phyloP scores from a whole-genome alignment of 2,329 filamentous ascomycete species.

The Pseudogymnoascus sp. region DNA sequence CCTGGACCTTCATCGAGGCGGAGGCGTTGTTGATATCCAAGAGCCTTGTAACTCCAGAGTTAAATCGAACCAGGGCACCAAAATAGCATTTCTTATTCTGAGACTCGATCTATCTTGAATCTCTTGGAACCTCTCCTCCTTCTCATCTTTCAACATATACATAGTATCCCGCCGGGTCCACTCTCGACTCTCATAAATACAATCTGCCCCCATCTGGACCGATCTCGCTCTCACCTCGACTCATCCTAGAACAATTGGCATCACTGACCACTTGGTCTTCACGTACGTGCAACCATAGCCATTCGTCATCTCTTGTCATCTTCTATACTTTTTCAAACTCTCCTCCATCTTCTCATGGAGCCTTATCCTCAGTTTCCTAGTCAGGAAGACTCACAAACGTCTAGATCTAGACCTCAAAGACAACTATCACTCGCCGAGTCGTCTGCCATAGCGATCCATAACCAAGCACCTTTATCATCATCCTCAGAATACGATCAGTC shows the following conservation, averaged over 20 bases:
- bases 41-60: constrained; percentile 9
- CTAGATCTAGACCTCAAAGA: not conserved
- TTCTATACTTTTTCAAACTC: constrained; percentile 3
- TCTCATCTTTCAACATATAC: not conserved
- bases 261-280: not conserved
- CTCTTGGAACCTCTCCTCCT: not conserved
- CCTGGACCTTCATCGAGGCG: constrained; percentile 9
- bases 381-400: constrained; percentile 12
- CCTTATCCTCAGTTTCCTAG: constrained; percentile 3
- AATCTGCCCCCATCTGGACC: constrained; percentile 6
- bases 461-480: not conserved
- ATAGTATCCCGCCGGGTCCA: constrained; percentile 3
- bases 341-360: constrained; percentile 6
- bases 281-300: constrained; percentile 12
- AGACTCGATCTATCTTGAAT: constrained; percentile 1
- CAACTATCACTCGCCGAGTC: not conserved
- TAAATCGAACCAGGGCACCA: constrained; percentile 8
- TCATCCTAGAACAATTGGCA: not conserved
- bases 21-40: constrained; percentile 5
- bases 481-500: constrained; percentile 4
- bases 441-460: not conserved
- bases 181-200: constrained; percentile 9
- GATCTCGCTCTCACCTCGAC: not conserved
- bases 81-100: constrained; percentile 11
- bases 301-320: constrained; percentile 8